These are phyloP conservation scores for Hanseniaspora uvarum DNA, from an alignment of 1,139 yeast species.

Conservation along the genomic window DNA sequence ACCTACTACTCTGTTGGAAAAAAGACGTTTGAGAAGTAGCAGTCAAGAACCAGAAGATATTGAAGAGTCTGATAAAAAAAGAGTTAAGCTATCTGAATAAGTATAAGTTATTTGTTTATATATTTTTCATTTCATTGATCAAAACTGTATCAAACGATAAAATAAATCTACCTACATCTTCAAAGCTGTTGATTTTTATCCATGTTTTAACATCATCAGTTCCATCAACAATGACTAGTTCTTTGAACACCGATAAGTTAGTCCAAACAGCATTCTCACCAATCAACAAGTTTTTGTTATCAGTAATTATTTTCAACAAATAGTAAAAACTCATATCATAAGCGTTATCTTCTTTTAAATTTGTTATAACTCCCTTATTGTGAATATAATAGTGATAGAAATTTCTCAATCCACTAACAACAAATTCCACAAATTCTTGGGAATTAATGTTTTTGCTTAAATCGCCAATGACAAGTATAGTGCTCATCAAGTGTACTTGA, in stretches of 20 bases:
- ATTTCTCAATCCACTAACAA: background rate
- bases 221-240: background rate
- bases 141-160: slow-evolving; percentile 3
- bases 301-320: background rate
- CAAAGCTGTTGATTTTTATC: background rate
- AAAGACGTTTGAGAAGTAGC: background rate
- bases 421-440: slow-evolving; percentile 4
- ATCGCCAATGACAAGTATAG: background rate
- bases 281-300: background rate
- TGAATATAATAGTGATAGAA: slow-evolving; percentile 15
- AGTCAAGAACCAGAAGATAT: background rate
- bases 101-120: background rate
- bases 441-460: background rate
- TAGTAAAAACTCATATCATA: slow-evolving; percentile 2
- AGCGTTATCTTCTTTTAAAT: background rate
- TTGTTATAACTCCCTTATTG: background rate
- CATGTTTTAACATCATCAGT: background rate
- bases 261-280: slow-evolving; percentile 5
- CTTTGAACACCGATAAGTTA: slow-evolving; percentile 6
- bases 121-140: background rate
- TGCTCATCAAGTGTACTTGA: slow-evolving; percentile 3
- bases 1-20: background rate
- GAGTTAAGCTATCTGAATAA: background rate
- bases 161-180: slow-evolving; percentile 3
- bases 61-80: background rate